These are phyloP conservation scores for Pueraria montana DNA, from an alignment of 306 rosid genomes.

Conservation along the genomic window DNA sequence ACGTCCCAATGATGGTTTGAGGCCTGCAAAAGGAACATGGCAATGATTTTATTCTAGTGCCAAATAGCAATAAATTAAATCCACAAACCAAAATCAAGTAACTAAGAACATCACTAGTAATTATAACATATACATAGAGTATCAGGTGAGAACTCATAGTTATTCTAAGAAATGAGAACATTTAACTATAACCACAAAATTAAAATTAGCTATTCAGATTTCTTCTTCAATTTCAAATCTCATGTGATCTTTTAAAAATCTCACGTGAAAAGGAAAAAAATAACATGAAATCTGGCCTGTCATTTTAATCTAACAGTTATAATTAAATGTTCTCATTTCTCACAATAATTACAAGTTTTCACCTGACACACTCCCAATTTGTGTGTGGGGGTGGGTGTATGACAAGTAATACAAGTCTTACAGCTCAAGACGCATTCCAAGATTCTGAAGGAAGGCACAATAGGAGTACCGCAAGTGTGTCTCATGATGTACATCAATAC, in stretches of 20 bases:
- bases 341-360: neutral
- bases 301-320: neutral
- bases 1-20: constrained; percentile 93
- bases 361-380: neutral
- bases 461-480: constrained; percentile 91
- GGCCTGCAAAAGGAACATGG: constrained; percentile 74
- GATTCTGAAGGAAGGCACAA: constrained; percentile 92
- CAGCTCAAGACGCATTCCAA: constrained; percentile 92
- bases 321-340: neutral
- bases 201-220: neutral
- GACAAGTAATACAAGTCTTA: constrained; percentile 56
- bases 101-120: neutral
- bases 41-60: constrained; percentile 28
- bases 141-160: neutral
- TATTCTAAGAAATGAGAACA: neutral
- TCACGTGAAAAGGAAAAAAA: neutral
- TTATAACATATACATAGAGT: neutral
- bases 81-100: constrained; percentile 5
- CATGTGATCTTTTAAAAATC: neutral
- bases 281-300: neutral
- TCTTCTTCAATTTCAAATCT: neutral
- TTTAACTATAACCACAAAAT: neutral
- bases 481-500: constrained; percentile 87
- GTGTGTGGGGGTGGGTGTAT: neutral
- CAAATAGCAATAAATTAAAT: constrained; percentile 10